Evolutionary conservation across 257 asterid species (phyloP), one percentile per base, ranked within the genome.

Genomic region (Gentiana macrophylla): DNA sequence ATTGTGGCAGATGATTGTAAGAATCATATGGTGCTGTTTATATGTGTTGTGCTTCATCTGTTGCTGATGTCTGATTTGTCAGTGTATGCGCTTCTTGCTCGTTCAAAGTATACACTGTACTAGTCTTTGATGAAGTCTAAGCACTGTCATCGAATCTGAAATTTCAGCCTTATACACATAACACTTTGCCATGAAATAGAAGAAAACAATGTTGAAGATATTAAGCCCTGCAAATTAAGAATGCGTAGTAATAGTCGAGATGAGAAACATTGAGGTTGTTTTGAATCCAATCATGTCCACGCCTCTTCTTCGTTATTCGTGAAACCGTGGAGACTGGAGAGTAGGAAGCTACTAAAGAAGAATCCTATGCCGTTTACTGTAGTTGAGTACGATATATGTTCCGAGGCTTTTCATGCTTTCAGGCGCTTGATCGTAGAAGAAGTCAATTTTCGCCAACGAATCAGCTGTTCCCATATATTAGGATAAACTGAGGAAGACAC

Each of bases 131-230:
- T 80, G 89, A 59, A 75, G 77, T 55, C 33, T 67, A 3, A 90
- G 80, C 50, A 82, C 67, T 44, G 56, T 70, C 91, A 82, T 73
- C 0, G 97, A 82, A 59, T 80, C 84, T 0, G 95, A 80, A 55
- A 90, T 81, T 55, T 90, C 97, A 0, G 90, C 91, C 75, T 73
- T 90, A 43, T 90, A 90, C 52, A 75, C 86, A 72, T 84, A 90
- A 50, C 57, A 63, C 72, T 62, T 86, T 8, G 79, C 71, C 74
- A 79, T 49, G 51, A 70, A 52, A 53, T 82, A 45, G 62, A 86
- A 90, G 57, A 82, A 70, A 3, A 70, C 2, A 49, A 90, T 65
- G 75, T 90, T 90, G 49, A 82, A 24, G 5, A 63, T 60, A 55
- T 80, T 80, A 48, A 90, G 57, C 4, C 77, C 55, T 8, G 79